Evolutionary conservation across 805 yeast genomes (phyloP).

Genomic region (Yarrowia sp.): DNA sequence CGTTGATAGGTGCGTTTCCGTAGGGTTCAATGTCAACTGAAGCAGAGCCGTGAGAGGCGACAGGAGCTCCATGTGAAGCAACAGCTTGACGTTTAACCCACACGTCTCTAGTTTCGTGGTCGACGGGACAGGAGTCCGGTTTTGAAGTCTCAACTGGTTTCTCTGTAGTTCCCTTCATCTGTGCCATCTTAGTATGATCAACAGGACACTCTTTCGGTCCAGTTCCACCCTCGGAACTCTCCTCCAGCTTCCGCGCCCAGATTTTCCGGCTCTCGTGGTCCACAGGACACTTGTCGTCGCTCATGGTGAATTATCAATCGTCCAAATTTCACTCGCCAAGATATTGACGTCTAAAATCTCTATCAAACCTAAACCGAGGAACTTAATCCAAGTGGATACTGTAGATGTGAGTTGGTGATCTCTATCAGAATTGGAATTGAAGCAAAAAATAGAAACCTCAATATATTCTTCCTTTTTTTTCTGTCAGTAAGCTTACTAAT

Average conservation of each 20-base stretch:
- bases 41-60: constrained; percentile 27
- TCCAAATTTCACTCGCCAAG: no score
- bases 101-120: constrained; percentile 62
- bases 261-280: constrained; percentile 54
- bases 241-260: constrained; percentile 41
- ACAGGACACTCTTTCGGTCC: constrained; percentile 36
- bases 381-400: no score
- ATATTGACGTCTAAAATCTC: no score
- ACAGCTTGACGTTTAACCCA: constrained; percentile 57
- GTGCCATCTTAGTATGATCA: constrained; percentile 31
- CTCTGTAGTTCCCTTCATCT: not conserved
- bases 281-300: constrained; percentile 56
- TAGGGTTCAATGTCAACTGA: constrained; percentile 8
- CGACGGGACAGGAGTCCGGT: constrained; percentile 69
- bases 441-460: no score
- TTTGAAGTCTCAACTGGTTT: not conserved
- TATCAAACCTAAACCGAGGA: no score
- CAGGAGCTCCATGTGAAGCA: constrained; percentile 26
- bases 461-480: no score
- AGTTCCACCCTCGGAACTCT: constrained; percentile 36
- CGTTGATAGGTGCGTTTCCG: constrained; percentile 9
- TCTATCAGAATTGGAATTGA: no score
- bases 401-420: no score
- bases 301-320: not conserved
- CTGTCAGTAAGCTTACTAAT: no score